Conservation (phyloP, 352 stramenopile genomes). For the Pythium plurisporium region DNA sequence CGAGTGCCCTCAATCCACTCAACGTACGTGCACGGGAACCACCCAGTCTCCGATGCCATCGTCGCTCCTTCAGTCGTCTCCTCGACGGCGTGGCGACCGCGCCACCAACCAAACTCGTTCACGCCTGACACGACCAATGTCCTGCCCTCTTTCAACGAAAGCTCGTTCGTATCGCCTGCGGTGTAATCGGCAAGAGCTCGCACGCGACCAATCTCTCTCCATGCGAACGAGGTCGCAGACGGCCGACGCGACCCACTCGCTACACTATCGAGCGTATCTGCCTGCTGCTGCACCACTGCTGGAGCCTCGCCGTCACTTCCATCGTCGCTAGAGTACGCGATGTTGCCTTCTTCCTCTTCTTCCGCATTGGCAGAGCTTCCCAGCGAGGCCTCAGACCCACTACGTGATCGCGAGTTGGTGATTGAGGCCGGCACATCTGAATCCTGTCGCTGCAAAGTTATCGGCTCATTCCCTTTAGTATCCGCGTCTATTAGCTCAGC, state of each 20-base stretch:
- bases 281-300: too few species aligned
- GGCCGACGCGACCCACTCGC: background rate
- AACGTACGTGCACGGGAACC: slow-evolving; percentile 55
- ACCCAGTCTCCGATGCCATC: slow-evolving; percentile 13
- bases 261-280: too few species aligned
- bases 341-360: background rate
- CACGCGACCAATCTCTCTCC: slow-evolving; percentile 19
- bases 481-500: too few species aligned
- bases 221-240: slow-evolving; percentile 1
- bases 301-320: background rate
- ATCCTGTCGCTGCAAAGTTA: too few species aligned
- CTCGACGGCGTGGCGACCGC: slow-evolving; percentile 8
- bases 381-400: background rate
- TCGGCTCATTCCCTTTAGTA: too few species aligned
- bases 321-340: slow-evolving; percentile 1
- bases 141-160: slow-evolving; percentile 26
- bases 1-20: slow-evolving; percentile 23
- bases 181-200: slow-evolving; percentile 33
- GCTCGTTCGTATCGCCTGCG: slow-evolving; percentile 26
- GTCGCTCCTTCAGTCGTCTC: background rate
- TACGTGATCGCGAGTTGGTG: background rate
- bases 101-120: slow-evolving; percentile 44
- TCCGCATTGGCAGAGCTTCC: background rate
- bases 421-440: too few species aligned
- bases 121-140: slow-evolving; percentile 30